Evolutionary conservation across 1,139 yeast species (phyloP).

Genomic region (Suhomyces maxii): DNA sequence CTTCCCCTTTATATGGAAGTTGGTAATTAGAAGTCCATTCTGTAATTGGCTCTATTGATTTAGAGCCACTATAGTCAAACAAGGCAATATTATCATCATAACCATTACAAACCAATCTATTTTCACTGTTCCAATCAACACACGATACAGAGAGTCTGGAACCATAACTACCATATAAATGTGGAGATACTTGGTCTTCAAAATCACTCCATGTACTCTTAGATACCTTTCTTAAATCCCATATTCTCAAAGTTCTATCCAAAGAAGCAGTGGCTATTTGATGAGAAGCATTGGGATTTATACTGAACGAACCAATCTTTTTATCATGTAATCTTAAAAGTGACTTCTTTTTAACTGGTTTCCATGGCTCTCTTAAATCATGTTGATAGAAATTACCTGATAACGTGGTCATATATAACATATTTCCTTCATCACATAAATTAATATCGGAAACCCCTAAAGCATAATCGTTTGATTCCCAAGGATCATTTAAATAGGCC

Average conservation of each 20-base stretch:
- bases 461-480: slow-evolving; percentile 32
- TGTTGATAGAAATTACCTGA: slow-evolving; percentile 73
- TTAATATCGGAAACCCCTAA: slow-evolving; percentile 67
- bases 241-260: slow-evolving; percentile 77
- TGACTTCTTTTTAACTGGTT: slow-evolving; percentile 27
- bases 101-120: slow-evolving; percentile 85
- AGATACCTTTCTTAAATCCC: slow-evolving; percentile 71
- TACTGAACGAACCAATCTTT: slow-evolving; percentile 84
- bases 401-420: slow-evolving; percentile 71
- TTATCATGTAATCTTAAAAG: slow-evolving; percentile 74
- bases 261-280: slow-evolving; percentile 85
- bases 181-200: slow-evolving; percentile 45
- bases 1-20: slow-evolving; percentile 18
- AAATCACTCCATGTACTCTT: slow-evolving; percentile 43
- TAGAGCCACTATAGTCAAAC: slow-evolving; percentile 31
- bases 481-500: slow-evolving; percentile 52
- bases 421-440: slow-evolving; percentile 41
- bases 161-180: slow-evolving; percentile 59
- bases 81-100: slow-evolving; percentile 81
- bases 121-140: slow-evolving; percentile 79
- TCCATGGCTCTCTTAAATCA: slow-evolving; percentile 58
- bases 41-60: slow-evolving; percentile 19
- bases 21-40: slow-evolving; percentile 29
- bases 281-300: slow-evolving; percentile 60
- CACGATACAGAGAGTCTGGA: slow-evolving; percentile 81